Conservation (phyloP, 257 asterid genomes). For the Coffea eugenioides region DNA sequence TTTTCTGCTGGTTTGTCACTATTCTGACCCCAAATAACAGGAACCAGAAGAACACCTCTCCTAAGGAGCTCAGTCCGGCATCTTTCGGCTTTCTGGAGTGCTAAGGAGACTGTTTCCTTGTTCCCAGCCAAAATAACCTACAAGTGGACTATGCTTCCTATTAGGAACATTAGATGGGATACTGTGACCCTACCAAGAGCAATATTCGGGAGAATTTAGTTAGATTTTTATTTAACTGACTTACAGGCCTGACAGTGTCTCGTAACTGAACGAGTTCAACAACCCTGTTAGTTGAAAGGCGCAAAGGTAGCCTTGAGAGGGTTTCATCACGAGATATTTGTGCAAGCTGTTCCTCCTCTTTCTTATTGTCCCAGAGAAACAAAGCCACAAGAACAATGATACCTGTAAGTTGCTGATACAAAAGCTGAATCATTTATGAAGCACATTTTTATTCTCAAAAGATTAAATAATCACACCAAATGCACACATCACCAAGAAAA, state of each 20-base stretch:
- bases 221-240: slow-evolving; percentile 16
- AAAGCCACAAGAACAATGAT: slow-evolving; percentile 73
- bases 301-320: slow-evolving; percentile 87
- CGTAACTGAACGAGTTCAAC: slow-evolving; percentile 96
- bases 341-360: slow-evolving; percentile 94
- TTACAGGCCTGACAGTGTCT: slow-evolving; percentile 90
- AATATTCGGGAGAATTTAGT: not conserved
- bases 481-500: not conserved
- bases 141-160: not conserved
- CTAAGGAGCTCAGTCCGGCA: slow-evolving; percentile 78
- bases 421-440: slow-evolving; percentile 41
- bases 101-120: slow-evolving; percentile 69
- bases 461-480: not conserved
- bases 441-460: not conserved
- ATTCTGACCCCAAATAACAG: slow-evolving; percentile 81
- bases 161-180: slow-evolving; percentile 2
- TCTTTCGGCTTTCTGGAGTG: slow-evolving; percentile 78
- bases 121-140: slow-evolving; percentile 94
- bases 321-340: slow-evolving; percentile 84
- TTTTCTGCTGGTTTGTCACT: slow-evolving; percentile 47
- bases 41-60: slow-evolving; percentile 83
- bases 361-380: slow-evolving; percentile 84
- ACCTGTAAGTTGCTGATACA: slow-evolving; percentile 83
- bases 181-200: not conserved
- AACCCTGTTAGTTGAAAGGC: slow-evolving; percentile 87